phyloP scores from a whole-genome alignment of 2,329 filamentous ascomycete species.

The Verticillium nonalfalfae region DNA sequence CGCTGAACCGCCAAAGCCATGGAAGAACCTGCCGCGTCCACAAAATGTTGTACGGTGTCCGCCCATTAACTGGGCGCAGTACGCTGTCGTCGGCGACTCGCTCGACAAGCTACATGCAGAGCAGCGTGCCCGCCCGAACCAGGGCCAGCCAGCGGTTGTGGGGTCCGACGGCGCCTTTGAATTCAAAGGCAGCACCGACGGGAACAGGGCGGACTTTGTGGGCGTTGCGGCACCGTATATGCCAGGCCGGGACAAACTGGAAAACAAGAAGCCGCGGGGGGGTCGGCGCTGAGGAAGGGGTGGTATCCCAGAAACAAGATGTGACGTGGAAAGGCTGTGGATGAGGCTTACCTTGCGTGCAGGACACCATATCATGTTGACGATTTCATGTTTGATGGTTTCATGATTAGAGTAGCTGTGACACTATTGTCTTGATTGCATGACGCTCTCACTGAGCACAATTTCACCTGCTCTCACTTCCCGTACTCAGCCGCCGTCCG shows the following conservation, averaged over 20 bases:
- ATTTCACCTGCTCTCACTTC: neutral
- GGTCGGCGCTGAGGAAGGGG: constrained; percentile 17
- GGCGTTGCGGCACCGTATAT: constrained; percentile 53
- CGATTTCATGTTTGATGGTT: neutral
- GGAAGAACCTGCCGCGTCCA: constrained; percentile 63
- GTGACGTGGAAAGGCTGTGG: too few species aligned
- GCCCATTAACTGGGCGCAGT: constrained; percentile 91
- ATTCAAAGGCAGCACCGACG: constrained; percentile 38
- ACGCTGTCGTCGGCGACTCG: constrained; percentile 79
- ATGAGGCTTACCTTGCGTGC: neutral
- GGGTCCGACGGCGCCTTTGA: constrained; percentile 36
- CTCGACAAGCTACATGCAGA: constrained; percentile 81
- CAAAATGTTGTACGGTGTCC: constrained; percentile 83
- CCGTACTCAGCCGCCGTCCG: neutral
- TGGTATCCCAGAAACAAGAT: too few species aligned
- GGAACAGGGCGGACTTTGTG: constrained; percentile 30
- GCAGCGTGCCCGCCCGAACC: constrained; percentile 60
- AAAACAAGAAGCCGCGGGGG: constrained; percentile 26
- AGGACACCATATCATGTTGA: neutral
- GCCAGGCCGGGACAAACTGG: constrained; percentile 44
- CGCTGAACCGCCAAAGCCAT: constrained; percentile 23
- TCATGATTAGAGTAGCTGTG: neutral
- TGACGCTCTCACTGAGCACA: neutral
- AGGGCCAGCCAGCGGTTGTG: constrained; percentile 43
- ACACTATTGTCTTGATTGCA: neutral